Conservation (phyloP, 2,329 filamentous ascomycete species). For the Amylocarpus encephaloides region DNA sequence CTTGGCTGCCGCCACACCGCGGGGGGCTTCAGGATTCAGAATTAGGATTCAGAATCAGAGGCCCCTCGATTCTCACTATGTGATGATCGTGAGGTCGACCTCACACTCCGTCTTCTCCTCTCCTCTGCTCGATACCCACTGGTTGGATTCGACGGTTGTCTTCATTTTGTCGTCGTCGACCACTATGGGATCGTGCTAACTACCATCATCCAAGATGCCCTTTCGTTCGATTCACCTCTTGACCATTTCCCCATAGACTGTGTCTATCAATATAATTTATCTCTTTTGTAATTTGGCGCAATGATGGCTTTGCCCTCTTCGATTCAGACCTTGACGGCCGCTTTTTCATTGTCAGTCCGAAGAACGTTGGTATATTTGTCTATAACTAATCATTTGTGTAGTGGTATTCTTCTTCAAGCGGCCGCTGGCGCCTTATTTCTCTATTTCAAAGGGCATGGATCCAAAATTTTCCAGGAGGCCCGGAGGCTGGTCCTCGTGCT, state of each 20-base stretch:
- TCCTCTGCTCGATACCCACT: constrained; percentile 12
- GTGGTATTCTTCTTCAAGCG: constrained; percentile 31
- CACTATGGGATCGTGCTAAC: constrained; percentile 20
- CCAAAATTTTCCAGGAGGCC: constrained; percentile 30
- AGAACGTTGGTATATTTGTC: not conserved
- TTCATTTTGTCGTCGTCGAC: constrained; percentile 19
- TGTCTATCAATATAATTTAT: constrained; percentile 24
- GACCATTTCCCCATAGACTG: constrained; percentile 29
- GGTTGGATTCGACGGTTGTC: constrained; percentile 15
- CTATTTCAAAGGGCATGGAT: constrained; percentile 28
- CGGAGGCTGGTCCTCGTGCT: constrained; percentile 34
- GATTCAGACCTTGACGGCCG: constrained; percentile 29
- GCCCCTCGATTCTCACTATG: not conserved
- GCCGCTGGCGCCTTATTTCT: constrained; percentile 27
- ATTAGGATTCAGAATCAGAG: not conserved
- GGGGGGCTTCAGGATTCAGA: not conserved
- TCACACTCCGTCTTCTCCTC: constrained; percentile 1
- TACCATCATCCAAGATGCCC: constrained; percentile 20
- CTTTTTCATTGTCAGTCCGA: constrained; percentile 31
- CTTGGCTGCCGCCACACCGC: constrained; percentile 1
- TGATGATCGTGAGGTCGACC: not conserved
- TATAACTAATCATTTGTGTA: constrained; percentile 18
- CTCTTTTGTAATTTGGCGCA: constrained; percentile 15
- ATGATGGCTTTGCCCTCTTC: constrained; percentile 28
- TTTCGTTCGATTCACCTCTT: constrained; percentile 24